A percentile compares a stretch with the other conserved stretches of the same genome.
Evolutionary conservation across 345 rosid species (phyloP).

Genomic region (Triadica sebifera): DNA sequence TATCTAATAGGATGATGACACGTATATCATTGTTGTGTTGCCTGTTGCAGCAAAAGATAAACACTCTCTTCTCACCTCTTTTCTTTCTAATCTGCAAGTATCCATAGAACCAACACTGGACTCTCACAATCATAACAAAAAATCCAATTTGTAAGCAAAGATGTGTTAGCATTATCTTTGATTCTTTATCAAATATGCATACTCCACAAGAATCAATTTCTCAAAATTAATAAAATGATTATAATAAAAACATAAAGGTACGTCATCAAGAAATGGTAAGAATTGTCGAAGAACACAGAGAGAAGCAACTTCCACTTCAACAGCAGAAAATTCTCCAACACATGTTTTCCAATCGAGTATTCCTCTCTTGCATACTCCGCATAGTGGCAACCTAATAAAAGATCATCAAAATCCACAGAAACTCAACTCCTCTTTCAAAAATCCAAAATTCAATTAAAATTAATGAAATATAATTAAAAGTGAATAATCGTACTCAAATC

Average conservation of each 20-base stretch:
- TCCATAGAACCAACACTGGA: not conserved
- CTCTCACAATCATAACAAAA: not conserved
- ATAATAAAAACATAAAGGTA: not conserved
- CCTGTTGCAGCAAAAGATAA: too few species aligned
- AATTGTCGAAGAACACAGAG: not conserved
- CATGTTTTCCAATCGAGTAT: constrained; percentile 94
- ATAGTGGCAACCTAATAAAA: constrained; percentile 73
- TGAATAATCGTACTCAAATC: constrained; percentile 41
- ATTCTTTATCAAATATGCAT: not conserved
- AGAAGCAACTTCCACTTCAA: not conserved
- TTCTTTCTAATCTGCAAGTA: not conserved
- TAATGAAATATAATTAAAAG: not conserved
- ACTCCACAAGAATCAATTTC: not conserved
- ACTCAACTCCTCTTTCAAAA: not conserved
- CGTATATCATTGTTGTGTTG: too few species aligned
- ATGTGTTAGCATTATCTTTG: not conserved
- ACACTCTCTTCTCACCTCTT: too few species aligned
- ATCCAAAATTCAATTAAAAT: not conserved
- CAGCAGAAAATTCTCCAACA: constrained; percentile 75
- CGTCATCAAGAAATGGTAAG: not conserved
- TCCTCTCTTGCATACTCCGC: constrained; percentile 92
- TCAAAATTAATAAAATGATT: not conserved
- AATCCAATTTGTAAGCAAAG: not conserved
- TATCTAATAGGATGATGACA: too few species aligned
- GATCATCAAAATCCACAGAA: not conserved